Evolutionary conservation across 495 filamentous ascomycete genomes (phyloP).

Genomic region (Daldinia decipiens): DNA sequence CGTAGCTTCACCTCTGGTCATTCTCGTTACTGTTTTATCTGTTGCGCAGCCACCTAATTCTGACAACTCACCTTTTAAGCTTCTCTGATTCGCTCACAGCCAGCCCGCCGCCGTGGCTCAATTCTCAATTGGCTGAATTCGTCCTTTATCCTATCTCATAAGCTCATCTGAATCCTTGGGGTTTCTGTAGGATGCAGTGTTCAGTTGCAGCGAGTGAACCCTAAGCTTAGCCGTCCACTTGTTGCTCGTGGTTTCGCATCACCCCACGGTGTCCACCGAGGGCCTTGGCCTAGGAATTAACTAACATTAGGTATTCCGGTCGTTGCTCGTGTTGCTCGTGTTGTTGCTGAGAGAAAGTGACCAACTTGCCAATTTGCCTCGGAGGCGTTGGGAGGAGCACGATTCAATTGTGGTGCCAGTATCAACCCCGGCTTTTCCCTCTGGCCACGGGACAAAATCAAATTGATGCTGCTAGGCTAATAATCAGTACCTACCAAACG

Average conservation of each 20-base stretch:
- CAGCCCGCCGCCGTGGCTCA: conserved; percentile 17
- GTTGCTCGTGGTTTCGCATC: conserved; percentile 3
- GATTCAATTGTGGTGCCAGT: conserved; percentile 23
- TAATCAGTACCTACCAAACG: conserved; percentile 29
- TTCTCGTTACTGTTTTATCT: conserved; percentile 18
- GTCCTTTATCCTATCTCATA: conserved; percentile 5
- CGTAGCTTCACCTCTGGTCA: conserved; percentile 14
- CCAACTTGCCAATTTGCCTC: conserved; percentile 1
- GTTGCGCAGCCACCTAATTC: conserved; percentile 8
- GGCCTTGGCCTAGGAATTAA: conserved; percentile 6
- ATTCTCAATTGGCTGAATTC: conserved; percentile 31
- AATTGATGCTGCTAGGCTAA: conserved; percentile 26
- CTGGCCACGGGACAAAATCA: conserved; percentile 29
- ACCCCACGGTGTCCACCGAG: conserved; percentile 6
- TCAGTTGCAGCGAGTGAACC: conserved; percentile 3
- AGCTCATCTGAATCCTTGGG: conserved; percentile 15
- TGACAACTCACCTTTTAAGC: conserved; percentile 8
- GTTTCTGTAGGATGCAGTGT: conserved; percentile 5
- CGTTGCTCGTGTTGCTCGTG: not conserved
- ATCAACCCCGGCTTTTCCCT: conserved; percentile 23
- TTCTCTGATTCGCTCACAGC: conserved; percentile 18
- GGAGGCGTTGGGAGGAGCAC: conserved; percentile 13
- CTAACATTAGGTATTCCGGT: conserved; percentile 4
- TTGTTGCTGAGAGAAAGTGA: conserved; percentile 14
- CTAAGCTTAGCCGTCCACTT: not conserved